Conservation (phyloP, 1,284 basidiomycete genomes). For the Bjerkandera adusta region DNA sequence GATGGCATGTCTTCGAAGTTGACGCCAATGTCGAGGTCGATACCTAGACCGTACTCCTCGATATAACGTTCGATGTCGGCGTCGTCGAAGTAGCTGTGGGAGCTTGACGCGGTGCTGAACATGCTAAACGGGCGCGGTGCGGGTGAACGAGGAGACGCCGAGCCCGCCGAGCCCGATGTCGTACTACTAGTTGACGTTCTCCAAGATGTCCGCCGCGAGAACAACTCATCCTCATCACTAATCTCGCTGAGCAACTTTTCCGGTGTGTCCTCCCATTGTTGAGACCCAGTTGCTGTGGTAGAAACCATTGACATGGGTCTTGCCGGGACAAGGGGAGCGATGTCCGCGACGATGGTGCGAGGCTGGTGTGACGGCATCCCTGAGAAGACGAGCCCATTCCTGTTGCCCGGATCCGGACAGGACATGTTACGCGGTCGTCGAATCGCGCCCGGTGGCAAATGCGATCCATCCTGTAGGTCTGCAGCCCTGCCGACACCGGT, state of each 20-base stretch:
- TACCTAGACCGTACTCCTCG: conserved; percentile 1
- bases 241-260: neutral
- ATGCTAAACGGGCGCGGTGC: conserved; percentile 10
- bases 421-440: conserved; percentile 19
- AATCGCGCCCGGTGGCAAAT: conserved; percentile 9
- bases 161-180: neutral
- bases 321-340: too few relatives aligned
- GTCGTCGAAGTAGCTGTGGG: too few relatives aligned
- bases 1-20: conserved; percentile 1
- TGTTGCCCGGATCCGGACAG: conserved; percentile 14
- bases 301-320: too few relatives aligned
- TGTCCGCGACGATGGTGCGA: too few relatives aligned
- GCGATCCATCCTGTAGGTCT: too few relatives aligned
- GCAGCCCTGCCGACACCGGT: neutral
- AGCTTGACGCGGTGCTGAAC: conserved; percentile 6
- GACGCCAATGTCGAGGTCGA: neutral
- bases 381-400: conserved; percentile 19
- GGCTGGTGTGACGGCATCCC: conserved; percentile 20
- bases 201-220: conserved; percentile 17
- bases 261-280: conserved; percentile 2
- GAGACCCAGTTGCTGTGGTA: too few relatives aligned
- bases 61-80: neutral
- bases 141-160: conserved; percentile 11
- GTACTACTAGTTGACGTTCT: conserved; percentile 3
- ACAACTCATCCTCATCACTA: neutral